Evolutionary conservation across 805 yeast species (phyloP).

Genomic region (Cyberlindnera euphorbiae): DNA sequence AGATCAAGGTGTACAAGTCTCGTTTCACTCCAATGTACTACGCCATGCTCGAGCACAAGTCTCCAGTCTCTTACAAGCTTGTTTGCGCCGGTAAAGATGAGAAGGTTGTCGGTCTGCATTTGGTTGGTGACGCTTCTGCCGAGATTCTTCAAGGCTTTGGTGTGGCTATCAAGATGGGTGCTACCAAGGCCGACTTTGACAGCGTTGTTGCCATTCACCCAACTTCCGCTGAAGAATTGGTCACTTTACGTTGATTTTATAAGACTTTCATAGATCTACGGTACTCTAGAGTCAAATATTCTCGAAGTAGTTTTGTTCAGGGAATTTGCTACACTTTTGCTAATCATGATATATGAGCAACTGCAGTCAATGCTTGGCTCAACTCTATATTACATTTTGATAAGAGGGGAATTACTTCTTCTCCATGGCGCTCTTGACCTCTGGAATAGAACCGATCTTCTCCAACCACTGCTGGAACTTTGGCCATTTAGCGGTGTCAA

Average conservation of each 20-base stretch:
- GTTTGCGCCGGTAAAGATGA: slow-evolving; percentile 76
- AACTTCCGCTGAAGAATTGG: slow-evolving; percentile 96
- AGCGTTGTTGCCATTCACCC: slow-evolving; percentile 98
- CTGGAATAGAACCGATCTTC: slow-evolving; percentile 8
- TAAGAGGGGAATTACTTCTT: slow-evolving; percentile 3
- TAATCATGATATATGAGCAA: too few relatives aligned
- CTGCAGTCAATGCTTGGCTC: too few relatives aligned
- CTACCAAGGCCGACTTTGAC: slow-evolving; percentile 94
- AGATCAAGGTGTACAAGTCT: slow-evolving; percentile 77
- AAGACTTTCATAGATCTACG: too few relatives aligned
- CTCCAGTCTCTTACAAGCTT: slow-evolving; percentile 84
- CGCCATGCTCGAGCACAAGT: slow-evolving; percentile 73
- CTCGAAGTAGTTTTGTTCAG: too few relatives aligned
- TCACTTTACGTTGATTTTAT: slow-evolving; percentile 51
- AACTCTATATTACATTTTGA: too few relatives aligned
- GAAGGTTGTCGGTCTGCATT: slow-evolving; percentile 91
- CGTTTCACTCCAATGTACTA: slow-evolving; percentile 90
- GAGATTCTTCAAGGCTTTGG: slow-evolving; percentile 98
- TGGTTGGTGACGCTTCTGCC: slow-evolving; percentile 85
- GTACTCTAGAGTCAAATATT: too few relatives aligned
- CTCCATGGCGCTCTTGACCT: slow-evolving; percentile 10
- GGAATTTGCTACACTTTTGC: too few relatives aligned
- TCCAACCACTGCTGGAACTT: slow-evolving; percentile 13
- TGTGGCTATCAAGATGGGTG: slow-evolving; percentile 98
- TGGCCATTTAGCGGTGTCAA: slow-evolving; percentile 15